A percentile compares a stretch with the other conserved stretches of the same genome.
Evolutionary conservation across 164 flowering plant species (phyloP).

Genomic region (Malania oleifera): DNA sequence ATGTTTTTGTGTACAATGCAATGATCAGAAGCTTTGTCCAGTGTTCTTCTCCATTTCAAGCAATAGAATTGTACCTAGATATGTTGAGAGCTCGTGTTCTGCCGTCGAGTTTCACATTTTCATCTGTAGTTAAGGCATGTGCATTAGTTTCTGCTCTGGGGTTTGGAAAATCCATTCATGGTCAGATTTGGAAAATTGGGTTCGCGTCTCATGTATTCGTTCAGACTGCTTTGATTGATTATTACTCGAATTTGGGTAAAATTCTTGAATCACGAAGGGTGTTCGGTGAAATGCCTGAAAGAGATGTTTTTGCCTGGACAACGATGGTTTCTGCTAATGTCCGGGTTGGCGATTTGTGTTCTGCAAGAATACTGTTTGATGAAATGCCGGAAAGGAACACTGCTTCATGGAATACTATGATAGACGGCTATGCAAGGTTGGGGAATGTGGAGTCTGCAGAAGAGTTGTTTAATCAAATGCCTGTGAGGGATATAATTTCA

Average conservation of each 20-base stretch:
- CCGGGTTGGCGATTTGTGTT: slow-evolving; percentile 42
- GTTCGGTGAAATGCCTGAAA: slow-evolving; percentile 79
- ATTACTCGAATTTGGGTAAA: slow-evolving; percentile 35
- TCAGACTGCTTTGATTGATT: slow-evolving; percentile 61
- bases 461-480: slow-evolving; percentile 48
- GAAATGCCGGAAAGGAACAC: slow-evolving; percentile 59
- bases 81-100: slow-evolving; percentile 37
- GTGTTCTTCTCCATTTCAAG: slow-evolving; percentile 33
- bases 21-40: slow-evolving; percentile 46
- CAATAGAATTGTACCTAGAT: slow-evolving; percentile 29
- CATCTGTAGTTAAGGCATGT: slow-evolving; percentile 67
- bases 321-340: slow-evolving; percentile 47
- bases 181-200: slow-evolving; percentile 64
- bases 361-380: slow-evolving; percentile 54
- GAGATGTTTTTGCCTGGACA: slow-evolving; percentile 70
- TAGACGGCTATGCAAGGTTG: slow-evolving; percentile 56
- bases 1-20: slow-evolving; percentile 71
- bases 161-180: slow-evolving; percentile 54
- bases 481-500: slow-evolving; percentile 55
- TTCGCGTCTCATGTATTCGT: slow-evolving; percentile 48
- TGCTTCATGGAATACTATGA: slow-evolving; percentile 70
- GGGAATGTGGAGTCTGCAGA: slow-evolving; percentile 52
- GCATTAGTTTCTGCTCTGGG: slow-evolving; percentile 10
- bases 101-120: slow-evolving; percentile 64
- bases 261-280: slow-evolving; percentile 37